Conservation (phyloP, 805 yeast species). For the Ogataea neopini region DNA sequence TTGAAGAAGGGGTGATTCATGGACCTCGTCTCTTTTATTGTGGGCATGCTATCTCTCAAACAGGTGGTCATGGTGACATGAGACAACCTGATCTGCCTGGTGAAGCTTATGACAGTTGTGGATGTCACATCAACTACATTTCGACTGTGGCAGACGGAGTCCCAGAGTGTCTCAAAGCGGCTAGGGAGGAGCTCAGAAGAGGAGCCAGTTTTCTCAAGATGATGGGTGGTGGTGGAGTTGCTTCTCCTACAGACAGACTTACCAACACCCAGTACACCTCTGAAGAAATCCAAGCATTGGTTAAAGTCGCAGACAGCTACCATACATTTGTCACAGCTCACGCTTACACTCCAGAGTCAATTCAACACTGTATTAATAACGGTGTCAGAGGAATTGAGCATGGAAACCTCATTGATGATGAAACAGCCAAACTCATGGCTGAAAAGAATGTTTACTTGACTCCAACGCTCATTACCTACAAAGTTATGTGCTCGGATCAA, state of each 20-base stretch:
- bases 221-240: slow-evolving; percentile 36
- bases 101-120: slow-evolving; percentile 28
- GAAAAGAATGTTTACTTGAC: slow-evolving; percentile 27
- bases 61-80: slow-evolving; percentile 34
- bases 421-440: slow-evolving; percentile 30
- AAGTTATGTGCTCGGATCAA: slow-evolving; percentile 33
- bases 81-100: slow-evolving; percentile 26
- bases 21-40: slow-evolving; percentile 31
- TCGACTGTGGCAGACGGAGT: slow-evolving; percentile 32
- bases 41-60: slow-evolving; percentile 31
- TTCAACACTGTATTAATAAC: slow-evolving; percentile 26
- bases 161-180: slow-evolving; percentile 26
- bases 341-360: slow-evolving; percentile 30
- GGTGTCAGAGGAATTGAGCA: slow-evolving; percentile 35
- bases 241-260: slow-evolving; percentile 32
- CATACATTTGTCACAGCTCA: slow-evolving; percentile 34
- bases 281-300: slow-evolving; percentile 31
- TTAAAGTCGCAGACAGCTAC: slow-evolving; percentile 28
- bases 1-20: slow-evolving; percentile 29
- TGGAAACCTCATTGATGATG: slow-evolving; percentile 32
- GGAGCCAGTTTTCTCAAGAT: slow-evolving; percentile 33
- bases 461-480: slow-evolving; percentile 33
- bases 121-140: slow-evolving; percentile 26
- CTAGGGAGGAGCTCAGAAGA: slow-evolving; percentile 30
- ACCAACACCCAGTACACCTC: slow-evolving; percentile 29